A percentile compares a stretch with the other conserved stretches of the same genome.
phyloP scores from a whole-genome alignment of 2,329 filamentous ascomycete genomes.

The Ophiocordyceps camponoti-saundersi region DNA sequence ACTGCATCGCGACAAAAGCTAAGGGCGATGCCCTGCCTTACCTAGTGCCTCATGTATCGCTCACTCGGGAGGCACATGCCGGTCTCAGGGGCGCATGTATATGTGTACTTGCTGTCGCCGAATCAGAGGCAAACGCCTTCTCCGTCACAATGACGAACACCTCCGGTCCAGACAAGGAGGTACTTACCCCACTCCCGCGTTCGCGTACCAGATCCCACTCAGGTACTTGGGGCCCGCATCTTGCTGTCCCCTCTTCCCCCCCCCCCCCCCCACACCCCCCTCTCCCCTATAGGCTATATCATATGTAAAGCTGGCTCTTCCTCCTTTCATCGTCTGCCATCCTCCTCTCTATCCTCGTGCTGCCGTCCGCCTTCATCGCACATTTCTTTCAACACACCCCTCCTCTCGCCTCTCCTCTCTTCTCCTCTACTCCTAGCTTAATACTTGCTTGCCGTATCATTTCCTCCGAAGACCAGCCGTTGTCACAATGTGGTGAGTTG shows the following conservation, averaged over 20 bases:
- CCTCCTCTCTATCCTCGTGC: not conserved
- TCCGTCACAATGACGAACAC: too few relatives aligned
- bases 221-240: not conserved
- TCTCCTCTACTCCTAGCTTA: not conserved
- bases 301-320: slow-evolving; percentile 1
- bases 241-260: not conserved
- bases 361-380: not conserved
- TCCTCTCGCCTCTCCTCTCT: not conserved
- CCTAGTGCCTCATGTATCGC: not conserved
- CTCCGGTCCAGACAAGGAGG: too few relatives aligned
- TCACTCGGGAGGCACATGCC: not conserved
- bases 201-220: not conserved
- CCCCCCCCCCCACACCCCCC: not conserved
- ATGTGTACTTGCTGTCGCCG: not conserved
- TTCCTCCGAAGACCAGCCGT: slow-evolving; percentile 3
- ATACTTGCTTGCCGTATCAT: not conserved
- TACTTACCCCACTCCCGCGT: not conserved
- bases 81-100: not conserved
- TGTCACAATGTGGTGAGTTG: slow-evolving; percentile 10
- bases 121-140: not conserved
- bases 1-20: not conserved
- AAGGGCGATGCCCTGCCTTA: not conserved
- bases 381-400: not conserved
- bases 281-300: slow-evolving; percentile 1
- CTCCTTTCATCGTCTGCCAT: not conserved